Evolutionary conservation across 1,284 basidiomycete species (phyloP).

Genomic region (Fomitopsis pinicola): DNA sequence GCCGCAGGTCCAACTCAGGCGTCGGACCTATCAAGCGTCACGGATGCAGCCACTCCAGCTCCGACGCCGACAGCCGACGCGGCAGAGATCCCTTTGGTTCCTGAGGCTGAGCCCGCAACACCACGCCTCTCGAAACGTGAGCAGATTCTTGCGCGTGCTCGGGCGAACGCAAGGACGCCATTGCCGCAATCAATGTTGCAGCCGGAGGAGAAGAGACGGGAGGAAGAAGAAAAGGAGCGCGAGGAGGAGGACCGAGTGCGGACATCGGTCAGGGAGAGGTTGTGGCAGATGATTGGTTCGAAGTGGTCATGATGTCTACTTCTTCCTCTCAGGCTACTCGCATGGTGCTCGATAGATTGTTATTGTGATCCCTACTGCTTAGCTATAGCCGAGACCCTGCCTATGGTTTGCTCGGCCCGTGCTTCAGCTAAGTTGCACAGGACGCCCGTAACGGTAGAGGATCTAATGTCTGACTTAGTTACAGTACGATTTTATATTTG

Average conservation of each 20-base stretch:
- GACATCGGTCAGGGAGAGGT: neutral
- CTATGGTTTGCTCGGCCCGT: too few relatives aligned
- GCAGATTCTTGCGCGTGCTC: slow-evolving; percentile 25
- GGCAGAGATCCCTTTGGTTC: neutral
- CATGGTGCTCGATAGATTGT: neutral
- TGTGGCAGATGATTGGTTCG: neutral
- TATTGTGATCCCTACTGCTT: neutral
- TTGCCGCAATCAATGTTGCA: slow-evolving; percentile 10
- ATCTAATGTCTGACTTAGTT: too few relatives aligned
- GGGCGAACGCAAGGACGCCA: slow-evolving; percentile 22
- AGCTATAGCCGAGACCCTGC: neutral
- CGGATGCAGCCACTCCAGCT: neutral
- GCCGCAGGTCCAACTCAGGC: neutral
- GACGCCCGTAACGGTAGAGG: neutral
- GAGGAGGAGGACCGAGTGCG: neutral
- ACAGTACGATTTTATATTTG: too few relatives aligned
- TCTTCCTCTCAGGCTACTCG: neutral
- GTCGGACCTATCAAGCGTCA: neutral
- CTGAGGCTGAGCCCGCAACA: neutral
- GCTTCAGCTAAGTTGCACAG: too few relatives aligned
- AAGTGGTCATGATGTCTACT: neutral
- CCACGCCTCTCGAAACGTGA: slow-evolving; percentile 13
- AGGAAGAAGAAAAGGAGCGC: neutral
- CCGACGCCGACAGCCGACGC: neutral
- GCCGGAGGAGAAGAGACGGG: slow-evolving; percentile 7